Evolutionary conservation across 352 stramenopile species (phyloP).

Genomic region (Globisporangium iwayamae): DNA sequence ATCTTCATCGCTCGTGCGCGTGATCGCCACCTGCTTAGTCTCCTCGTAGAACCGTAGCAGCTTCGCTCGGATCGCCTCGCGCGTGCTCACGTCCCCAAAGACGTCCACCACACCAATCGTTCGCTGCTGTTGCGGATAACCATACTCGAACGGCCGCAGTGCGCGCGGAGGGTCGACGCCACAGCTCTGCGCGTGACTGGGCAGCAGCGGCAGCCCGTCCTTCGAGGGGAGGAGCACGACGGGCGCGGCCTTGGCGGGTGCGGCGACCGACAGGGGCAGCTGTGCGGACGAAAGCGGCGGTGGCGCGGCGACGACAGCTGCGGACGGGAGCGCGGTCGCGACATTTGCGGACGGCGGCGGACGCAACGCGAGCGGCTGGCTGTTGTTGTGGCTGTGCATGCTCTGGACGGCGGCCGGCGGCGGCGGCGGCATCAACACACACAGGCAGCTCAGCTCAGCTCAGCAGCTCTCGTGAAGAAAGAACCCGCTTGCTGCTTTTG

Average conservation of each 20-base stretch:
- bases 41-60: constrained; percentile 39
- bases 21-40: constrained; percentile 25
- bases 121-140: neutral
- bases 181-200: constrained; percentile 19
- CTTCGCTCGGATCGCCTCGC: constrained; percentile 33
- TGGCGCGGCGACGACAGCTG: neutral
- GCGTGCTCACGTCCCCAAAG: constrained; percentile 26
- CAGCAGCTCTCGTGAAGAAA: constrained; percentile 1
- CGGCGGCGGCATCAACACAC: neutral
- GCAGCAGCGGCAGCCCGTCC: constrained; percentile 31
- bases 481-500: neutral
- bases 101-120: constrained; percentile 18
- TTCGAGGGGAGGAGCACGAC: too few species aligned
- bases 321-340: neutral
- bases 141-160: neutral
- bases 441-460: neutral
- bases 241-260: neutral
- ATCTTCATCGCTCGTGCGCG: neutral
- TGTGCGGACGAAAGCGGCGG: neutral
- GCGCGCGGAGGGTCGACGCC: constrained; percentile 9
- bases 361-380: constrained; percentile 16
- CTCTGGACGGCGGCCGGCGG: neutral
- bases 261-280: neutral
- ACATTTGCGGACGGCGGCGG: neutral
- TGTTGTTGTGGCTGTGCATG: constrained; percentile 7